phyloP scores from a whole-genome alignment of 2,329 filamentous ascomycete genomes.

The Fusarium sp. region DNA sequence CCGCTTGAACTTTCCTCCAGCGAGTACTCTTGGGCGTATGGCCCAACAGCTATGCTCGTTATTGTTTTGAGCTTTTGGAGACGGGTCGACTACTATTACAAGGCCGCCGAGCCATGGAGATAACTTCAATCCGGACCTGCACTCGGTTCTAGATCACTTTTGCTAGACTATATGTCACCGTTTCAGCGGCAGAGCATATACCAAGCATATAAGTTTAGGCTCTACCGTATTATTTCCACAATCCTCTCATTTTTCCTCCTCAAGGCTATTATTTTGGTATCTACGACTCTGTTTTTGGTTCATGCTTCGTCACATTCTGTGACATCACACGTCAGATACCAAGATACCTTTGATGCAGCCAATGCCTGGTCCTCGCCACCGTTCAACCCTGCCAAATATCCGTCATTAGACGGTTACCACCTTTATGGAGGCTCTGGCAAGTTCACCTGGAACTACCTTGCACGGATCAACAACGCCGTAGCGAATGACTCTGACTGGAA shows the following conservation, averaged over 20 bases:
- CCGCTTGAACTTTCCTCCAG: background rate
- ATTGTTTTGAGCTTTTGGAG: background rate
- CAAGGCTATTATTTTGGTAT: background rate
- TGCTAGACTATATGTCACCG: background rate
- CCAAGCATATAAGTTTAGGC: rapidly evolving
- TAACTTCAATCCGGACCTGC: background rate
- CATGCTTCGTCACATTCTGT: background rate
- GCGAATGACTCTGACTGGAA: background rate
- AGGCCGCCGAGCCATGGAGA: background rate
- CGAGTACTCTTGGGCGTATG: background rate
- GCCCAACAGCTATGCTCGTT: background rate
- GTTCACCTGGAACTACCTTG: background rate
- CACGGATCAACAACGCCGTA: background rate
- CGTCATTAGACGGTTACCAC: too few species aligned
- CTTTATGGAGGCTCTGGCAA: background rate
- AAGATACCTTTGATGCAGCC: background rate
- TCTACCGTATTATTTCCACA: background rate
- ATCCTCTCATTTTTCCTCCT: background rate
- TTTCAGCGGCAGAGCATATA: background rate
- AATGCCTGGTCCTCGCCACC: background rate
- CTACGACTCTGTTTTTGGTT: background rate
- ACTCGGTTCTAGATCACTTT: rapidly evolving
- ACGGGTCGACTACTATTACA: background rate
- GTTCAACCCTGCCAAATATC: too few species aligned
- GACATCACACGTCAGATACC: background rate